These are phyloP conservation scores for Moricandia arvensis DNA, from an alignment of 345 rosid species.

Conservation along the genomic window DNA sequence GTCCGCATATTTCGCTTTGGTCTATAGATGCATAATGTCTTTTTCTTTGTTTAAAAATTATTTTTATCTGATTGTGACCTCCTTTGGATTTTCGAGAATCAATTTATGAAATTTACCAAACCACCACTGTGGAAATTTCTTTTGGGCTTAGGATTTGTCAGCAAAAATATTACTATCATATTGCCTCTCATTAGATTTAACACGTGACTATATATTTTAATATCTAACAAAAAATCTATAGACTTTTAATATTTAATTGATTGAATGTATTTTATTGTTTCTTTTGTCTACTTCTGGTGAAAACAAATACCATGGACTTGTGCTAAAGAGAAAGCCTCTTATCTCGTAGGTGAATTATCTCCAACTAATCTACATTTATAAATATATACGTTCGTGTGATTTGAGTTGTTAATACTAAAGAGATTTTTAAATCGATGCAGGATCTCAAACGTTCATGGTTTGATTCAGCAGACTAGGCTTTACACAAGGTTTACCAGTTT, in stretches of 20 bases:
- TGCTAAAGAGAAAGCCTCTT: conserved; percentile 84
- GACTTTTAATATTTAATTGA: not conserved
- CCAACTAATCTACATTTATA: not conserved
- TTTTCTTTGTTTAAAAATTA: not conserved
- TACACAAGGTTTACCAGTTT: conserved; percentile 56
- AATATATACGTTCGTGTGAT: not conserved
- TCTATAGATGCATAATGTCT: not conserved
- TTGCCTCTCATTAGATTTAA: not conserved
- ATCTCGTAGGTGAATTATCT: conserved; percentile 24
- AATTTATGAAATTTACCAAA: too few species aligned
- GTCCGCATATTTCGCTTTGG: not conserved
- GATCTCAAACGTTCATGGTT: conserved; percentile 80
- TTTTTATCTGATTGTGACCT: conserved; percentile 1
- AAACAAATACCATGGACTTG: conserved; percentile 72
- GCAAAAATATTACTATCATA: not conserved
- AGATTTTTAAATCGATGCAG: conserved; percentile 28
- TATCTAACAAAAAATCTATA: not conserved
- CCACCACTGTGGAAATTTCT: not conserved
- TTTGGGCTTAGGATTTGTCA: conserved; percentile 16
- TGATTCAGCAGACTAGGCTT: conserved; percentile 94
- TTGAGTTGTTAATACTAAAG: conserved; percentile 1
- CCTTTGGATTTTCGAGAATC: not conserved
- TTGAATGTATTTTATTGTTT: not conserved
- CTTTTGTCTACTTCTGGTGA: conserved; percentile 33
- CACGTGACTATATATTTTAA: not conserved